phyloP scores from a whole-genome alignment of 345 rosid genomes.

The Eucalyptus cloeziana region DNA sequence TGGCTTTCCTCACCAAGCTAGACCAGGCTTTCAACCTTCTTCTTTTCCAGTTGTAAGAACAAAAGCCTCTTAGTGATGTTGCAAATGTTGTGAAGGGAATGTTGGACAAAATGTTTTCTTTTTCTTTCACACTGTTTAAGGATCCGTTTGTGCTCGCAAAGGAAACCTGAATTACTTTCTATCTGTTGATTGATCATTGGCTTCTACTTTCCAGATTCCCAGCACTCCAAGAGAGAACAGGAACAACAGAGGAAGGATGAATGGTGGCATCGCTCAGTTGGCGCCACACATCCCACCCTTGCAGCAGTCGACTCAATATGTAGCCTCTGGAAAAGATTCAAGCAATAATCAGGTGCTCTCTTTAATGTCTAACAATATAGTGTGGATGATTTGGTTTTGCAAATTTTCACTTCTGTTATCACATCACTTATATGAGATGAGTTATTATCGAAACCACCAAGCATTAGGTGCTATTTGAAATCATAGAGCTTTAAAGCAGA shows the following conservation, averaged over 20 bases:
- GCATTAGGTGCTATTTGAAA: neutral
- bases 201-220: slow-evolving; percentile 16
- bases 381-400: neutral
- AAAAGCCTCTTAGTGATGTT: neutral
- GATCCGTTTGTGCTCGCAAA: neutral
- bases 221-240: slow-evolving; percentile 29
- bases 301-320: slow-evolving; percentile 25
- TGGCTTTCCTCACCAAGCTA: slow-evolving; percentile 30
- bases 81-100: neutral
- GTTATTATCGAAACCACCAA: neutral
- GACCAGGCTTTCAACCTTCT: slow-evolving; percentile 37
- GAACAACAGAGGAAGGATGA: slow-evolving; percentile 36
- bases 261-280: slow-evolving; percentile 19
- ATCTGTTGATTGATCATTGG: neutral
- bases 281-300: slow-evolving; percentile 25
- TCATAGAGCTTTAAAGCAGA: neutral
- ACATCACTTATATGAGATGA: neutral
- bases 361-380: neutral
- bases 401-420: neutral
- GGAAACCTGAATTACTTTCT: neutral
- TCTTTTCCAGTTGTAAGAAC: slow-evolving; percentile 33
- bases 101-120: neutral
- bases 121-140: neutral
- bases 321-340: slow-evolving; percentile 29
- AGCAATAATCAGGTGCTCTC: slow-evolving; percentile 7